Evolutionary conservation across 139 green algal genomes (phyloP), one percentile per base, ranked within the genome.

Genomic region (Trebouxia sp.): DNA sequence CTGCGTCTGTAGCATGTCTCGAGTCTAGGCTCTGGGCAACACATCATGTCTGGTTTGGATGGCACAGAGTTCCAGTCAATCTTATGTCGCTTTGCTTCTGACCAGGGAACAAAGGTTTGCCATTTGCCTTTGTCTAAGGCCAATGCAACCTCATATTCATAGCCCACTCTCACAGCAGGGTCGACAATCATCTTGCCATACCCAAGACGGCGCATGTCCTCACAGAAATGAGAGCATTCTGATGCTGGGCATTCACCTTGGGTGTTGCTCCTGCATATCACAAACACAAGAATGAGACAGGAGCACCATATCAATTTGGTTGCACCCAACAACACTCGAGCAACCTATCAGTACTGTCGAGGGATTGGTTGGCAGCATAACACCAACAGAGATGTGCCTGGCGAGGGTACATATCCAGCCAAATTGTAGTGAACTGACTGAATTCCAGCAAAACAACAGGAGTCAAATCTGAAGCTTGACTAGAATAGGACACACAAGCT

Each of bases 141-240:
- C 42, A 26, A 39, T 37, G 30, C 37, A 38, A 42, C 50, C 26
- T 66, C 66, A 35, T 14, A 30, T 17, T n/a, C 38, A n/a, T 76
- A 93, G 0, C 80, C 45, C 62, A 89, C 15, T 5, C 85, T 53
- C 28, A 94, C 89, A 24, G 48, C 84, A 9, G 90, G 90, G 69
- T 94, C 90, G 35, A 93, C 56, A 39, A 94, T 55, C n/a, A 92
- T 80, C 26, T 82, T 76, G 28, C 66, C 22, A 2, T 75, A 72
- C 1, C 90, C 90, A 12, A 86, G 39, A 6, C 82, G 42, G 24
- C 58, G 35, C 48, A 89, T 84, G 75, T 94, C 89, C 5, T 89
- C 81, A 81, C 89, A 93, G 58, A 94, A 48, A 45, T 92, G 45
- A 53, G 80, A 86, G 84, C 87, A 92, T 62, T 93, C 90, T 1